Evolutionary conservation across 306 rosid genomes (phyloP), one percentile per base, ranked within the genome.

Genomic region (Morella rubra): DNA sequence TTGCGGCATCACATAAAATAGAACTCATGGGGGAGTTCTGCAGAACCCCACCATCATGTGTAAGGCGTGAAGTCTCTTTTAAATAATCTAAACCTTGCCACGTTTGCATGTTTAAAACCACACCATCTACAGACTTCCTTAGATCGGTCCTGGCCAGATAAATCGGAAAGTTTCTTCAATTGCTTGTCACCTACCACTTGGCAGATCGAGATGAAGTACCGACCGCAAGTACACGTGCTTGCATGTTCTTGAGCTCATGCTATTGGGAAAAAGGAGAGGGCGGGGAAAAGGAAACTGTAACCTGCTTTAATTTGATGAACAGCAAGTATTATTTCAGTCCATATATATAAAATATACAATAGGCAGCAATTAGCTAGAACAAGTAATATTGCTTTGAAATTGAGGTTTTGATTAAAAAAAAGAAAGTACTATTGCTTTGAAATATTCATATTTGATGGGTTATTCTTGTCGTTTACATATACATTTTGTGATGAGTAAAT

Each of bases 181-280:
- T 32, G 3, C 3, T 32, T 32, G 37, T 32, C 3, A 32, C 37
- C 37, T 44, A 53, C 45, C 19, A 4, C 9, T 6, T 75, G 58
- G 20, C 44, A 69, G 44, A 56, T 50, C 47, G 15, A 51, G 8
- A 60, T 27, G 19, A 27, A 42, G 71, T 24, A 56, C 67, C 52
- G 16, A 15, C 52, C 44, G 6, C 66, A 73, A 66, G 16, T 72
- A 49, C 84, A 75, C 70, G 80, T 80, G 84, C 84, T 37, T 80
- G 76, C 77, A 75, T 60, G 80, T 75, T 80, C 80, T 75, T 62
- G 40, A 51, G 47, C 37, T 76, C 13, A 8, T 14, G 65, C 58
- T 37, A 41, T 11, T 45, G 52, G 11, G 12, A 60, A 46, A 60
- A 44, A 65, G 70, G 27, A 55, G 50, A 5, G 18, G 22, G 8